A percentile compares a stretch with the other conserved stretches of the same genome.
phyloP scores from a whole-genome alignment of 257 asterid genomes.

The Ligustrum vulgare region DNA sequence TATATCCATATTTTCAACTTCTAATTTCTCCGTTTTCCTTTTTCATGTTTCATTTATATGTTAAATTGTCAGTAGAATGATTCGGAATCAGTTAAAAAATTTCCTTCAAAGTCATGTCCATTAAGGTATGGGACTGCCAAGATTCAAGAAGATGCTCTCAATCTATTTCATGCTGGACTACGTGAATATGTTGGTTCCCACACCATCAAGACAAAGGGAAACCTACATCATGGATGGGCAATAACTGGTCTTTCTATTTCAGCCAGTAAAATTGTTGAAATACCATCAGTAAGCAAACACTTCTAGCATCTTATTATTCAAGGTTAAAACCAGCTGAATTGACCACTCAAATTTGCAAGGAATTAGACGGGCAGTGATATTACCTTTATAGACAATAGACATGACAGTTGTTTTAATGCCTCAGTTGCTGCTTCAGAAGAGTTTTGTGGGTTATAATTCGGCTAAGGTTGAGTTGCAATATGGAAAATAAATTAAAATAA shows the following conservation, averaged over 20 bases:
- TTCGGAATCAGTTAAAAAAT: slow-evolving; percentile 66
- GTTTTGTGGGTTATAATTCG: background rate
- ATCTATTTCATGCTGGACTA: slow-evolving; percentile 75
- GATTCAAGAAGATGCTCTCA: slow-evolving; percentile 86
- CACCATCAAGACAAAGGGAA: slow-evolving; percentile 39
- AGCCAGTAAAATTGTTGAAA: slow-evolving; percentile 77
- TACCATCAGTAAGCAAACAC: slow-evolving; percentile 68
- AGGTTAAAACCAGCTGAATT: slow-evolving; percentile 19
- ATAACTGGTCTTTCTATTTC: slow-evolving; percentile 85
- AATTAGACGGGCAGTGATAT: slow-evolving; percentile 7
- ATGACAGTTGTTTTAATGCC: background rate
- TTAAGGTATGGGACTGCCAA: slow-evolving; percentile 75
- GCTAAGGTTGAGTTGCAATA: background rate
- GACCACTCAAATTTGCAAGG: slow-evolving; percentile 10
- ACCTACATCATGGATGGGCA: slow-evolving; percentile 67
- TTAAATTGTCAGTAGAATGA: slow-evolving; percentile 54
- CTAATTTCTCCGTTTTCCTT: background rate
- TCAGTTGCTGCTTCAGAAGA: background rate
- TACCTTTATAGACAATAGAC: slow-evolving; percentile 3
- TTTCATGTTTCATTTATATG: background rate
- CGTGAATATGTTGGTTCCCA: slow-evolving; percentile 73
- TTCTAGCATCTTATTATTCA: background rate
- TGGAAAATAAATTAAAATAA: background rate
- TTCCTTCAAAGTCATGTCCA: slow-evolving; percentile 91
- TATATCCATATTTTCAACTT: slow-evolving; percentile 15